These are phyloP conservation scores for Larix sibirica DNA, from an alignment of 83 land plant species.

Conservation along the genomic window DNA sequence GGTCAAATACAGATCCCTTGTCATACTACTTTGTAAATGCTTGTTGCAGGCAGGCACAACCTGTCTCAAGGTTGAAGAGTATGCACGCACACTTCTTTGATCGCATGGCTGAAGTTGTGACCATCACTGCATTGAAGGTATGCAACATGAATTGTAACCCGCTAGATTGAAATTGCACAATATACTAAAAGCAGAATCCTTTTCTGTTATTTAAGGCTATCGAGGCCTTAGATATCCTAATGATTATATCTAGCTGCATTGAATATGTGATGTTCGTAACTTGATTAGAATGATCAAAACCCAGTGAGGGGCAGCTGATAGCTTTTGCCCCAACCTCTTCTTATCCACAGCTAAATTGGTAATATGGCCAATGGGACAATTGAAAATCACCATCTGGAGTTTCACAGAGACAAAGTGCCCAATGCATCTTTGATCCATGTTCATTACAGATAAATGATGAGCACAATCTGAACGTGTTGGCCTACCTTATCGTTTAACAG, in stretches of 20 bases:
- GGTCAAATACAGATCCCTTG: not conserved
- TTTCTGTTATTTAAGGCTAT: not conserved
- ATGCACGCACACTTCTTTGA: constrained; percentile 40
- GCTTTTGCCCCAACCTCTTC: not conserved
- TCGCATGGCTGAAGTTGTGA: constrained; percentile 27
- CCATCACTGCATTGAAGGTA: not conserved
- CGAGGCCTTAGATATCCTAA: not conserved
- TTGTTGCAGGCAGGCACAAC: constrained; percentile 48
- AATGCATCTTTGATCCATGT: no score
- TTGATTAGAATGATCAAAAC: not conserved
- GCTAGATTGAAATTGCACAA: not conserved
- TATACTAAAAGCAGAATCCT: not conserved
- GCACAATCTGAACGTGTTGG: no score
- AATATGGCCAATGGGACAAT: not conserved
- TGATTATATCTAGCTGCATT: not conserved
- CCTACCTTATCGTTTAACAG: no score
- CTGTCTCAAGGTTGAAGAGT: constrained; percentile 42
- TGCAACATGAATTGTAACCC: not conserved
- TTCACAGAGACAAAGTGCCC: not conserved
- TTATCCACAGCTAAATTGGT: not conserved
- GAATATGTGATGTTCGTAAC: not conserved
- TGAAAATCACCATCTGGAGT: not conserved
- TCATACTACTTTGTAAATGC: not conserved
- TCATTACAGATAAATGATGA: no score
- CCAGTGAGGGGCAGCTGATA: not conserved